Conservation (phyloP, 2,329 filamentous ascomycete species). For the Fusarium equiseti region DNA sequence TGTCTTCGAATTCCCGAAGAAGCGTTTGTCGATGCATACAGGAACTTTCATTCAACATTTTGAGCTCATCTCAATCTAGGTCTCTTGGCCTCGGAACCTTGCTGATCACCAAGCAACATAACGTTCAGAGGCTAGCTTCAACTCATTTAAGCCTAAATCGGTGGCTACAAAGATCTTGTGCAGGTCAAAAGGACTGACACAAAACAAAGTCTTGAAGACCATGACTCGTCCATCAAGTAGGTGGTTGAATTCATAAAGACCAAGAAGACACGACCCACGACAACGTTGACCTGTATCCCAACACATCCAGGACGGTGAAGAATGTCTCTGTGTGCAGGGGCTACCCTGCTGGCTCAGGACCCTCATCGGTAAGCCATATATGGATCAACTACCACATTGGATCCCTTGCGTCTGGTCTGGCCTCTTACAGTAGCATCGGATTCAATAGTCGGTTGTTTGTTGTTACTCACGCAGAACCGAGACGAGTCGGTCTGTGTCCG, state of each 20-base stretch:
- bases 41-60: not conserved
- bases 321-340: slow-evolving; percentile 37
- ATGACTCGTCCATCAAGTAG: slow-evolving; percentile 26
- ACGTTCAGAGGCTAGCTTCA: slow-evolving; percentile 7
- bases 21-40: not conserved
- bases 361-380: slow-evolving; percentile 41
- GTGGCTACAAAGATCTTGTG: slow-evolving; percentile 32
- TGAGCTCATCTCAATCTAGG: not conserved
- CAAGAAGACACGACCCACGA: slow-evolving; percentile 20
- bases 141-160: slow-evolving; percentile 2
- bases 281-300: slow-evolving; percentile 38
- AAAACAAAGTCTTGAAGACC: slow-evolving; percentile 13
- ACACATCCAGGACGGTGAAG: slow-evolving; percentile 34
- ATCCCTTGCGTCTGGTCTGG: slow-evolving; percentile 37
- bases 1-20: not conserved
- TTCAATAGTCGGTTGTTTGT: slow-evolving; percentile 4
- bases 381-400: slow-evolving; percentile 44
- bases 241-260: slow-evolving; percentile 17
- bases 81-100: slow-evolving; percentile 3
- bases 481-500: not conserved
- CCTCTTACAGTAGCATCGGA: slow-evolving; percentile 10
- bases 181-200: slow-evolving; percentile 2
- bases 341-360: slow-evolving; percentile 33
- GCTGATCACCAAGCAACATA: not conserved
- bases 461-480: slow-evolving; percentile 12